These are phyloP conservation scores for Pyrenopolyporus hunteri DNA, from an alignment of 495 filamentous ascomycete species.

Conservation along the genomic window DNA sequence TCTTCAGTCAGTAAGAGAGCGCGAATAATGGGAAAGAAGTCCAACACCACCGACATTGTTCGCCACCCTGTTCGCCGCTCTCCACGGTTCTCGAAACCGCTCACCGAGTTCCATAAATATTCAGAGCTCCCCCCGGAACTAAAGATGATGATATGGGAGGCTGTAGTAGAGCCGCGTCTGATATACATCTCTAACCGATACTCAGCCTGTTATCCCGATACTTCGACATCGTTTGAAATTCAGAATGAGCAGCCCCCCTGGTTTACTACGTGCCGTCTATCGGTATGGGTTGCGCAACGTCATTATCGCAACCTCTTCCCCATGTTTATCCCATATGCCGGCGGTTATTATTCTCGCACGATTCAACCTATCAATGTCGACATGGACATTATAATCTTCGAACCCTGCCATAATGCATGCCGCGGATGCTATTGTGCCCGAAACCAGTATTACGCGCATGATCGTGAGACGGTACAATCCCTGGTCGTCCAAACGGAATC, in stretches of 20 bases:
- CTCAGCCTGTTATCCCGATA: neutral
- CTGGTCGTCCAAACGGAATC: conserved; percentile 39
- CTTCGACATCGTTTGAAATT: conserved; percentile 12
- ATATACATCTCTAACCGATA: conserved; percentile 38
- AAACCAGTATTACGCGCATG: conserved; percentile 35
- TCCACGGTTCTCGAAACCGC: conserved; percentile 33
- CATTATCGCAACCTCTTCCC: conserved; percentile 32
- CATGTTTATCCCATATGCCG: neutral
- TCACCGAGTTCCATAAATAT: conserved; percentile 36
- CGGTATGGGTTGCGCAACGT: conserved; percentile 21
- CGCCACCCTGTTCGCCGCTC: conserved; percentile 26
- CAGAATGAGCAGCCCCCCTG: conserved; percentile 33
- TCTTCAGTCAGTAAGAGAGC: neutral
- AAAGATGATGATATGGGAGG: conserved; percentile 42
- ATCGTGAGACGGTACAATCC: conserved; percentile 33
- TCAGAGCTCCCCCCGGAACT: conserved; percentile 31
- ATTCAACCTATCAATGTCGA: conserved; percentile 27
- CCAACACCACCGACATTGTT: neutral
- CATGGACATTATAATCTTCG: conserved; percentile 39
- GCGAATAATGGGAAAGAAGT: neutral
- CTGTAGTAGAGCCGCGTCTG: conserved; percentile 33
- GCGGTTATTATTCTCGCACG: neutral
- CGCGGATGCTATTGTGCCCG: conserved; percentile 39
- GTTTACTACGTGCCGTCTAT: conserved; percentile 32
- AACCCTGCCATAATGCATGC: conserved; percentile 41